A percentile compares a stretch with the other conserved stretches of the same genome.
Conservation (phyloP, 495 filamentous ascomycete species). For the Trichocladium uniseriatum region DNA sequence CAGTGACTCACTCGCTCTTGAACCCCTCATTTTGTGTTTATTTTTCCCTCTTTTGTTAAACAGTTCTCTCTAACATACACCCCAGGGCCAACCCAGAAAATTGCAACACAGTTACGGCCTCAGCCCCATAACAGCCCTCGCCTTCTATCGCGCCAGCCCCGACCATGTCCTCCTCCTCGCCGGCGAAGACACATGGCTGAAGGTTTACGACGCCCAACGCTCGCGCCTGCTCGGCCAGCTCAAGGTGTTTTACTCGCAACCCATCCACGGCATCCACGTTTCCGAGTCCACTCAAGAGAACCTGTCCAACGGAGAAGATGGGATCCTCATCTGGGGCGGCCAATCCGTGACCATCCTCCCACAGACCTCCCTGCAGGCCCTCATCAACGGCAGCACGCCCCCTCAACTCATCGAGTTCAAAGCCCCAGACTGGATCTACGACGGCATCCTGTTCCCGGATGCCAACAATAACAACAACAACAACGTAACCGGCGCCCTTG, state of each 20-base stretch:
- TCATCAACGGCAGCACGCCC: conserved; percentile 14
- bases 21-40: no score
- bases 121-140: conserved; percentile 51
- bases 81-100: conserved; percentile 2
- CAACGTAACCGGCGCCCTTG: conserved; percentile 32
- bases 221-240: conserved; percentile 30
- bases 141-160: conserved; percentile 29
- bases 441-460: conserved; percentile 45
- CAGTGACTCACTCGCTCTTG: no score
- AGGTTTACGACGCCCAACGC: conserved; percentile 42
- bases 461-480: no score
- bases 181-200: conserved; percentile 68
- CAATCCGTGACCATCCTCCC: conserved; percentile 27
- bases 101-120: conserved; percentile 33
- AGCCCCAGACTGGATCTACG: conserved; percentile 75
- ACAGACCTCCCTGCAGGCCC: conserved; percentile 11
- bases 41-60: background rate
- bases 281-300: conserved; percentile 1
- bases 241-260: conserved; percentile 51
- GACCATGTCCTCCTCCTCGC: conserved; percentile 46
- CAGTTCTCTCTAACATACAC: conserved; percentile 2
- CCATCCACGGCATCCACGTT: conserved; percentile 59
- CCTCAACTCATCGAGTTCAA: conserved; percentile 8
- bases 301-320: background rate
- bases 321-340: conserved; percentile 51